These are phyloP conservation scores for Cylindrotheca closterium DNA, from an alignment of 108 stramenopile species.

Conservation along the genomic window DNA sequence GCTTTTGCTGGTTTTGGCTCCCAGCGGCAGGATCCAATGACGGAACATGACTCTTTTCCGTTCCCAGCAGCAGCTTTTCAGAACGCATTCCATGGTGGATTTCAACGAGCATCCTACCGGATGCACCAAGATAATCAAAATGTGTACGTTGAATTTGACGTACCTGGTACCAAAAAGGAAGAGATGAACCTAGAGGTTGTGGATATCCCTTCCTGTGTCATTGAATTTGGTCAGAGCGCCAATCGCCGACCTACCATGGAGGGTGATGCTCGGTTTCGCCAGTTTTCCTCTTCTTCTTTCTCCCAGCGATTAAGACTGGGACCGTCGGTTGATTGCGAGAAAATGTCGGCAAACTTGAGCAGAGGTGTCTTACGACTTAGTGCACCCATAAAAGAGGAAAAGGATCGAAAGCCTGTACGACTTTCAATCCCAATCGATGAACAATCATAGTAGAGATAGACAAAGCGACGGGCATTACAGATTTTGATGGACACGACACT, in stretches of 20 bases:
- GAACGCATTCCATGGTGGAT: too few relatives aligned
- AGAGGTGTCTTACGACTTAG: conserved; percentile 14
- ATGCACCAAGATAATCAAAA: conserved; percentile 14
- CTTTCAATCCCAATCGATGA: too few relatives aligned
- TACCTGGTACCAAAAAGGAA: conserved; percentile 10
- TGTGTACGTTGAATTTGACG: conserved; percentile 14
- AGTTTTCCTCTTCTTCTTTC: too few relatives aligned
- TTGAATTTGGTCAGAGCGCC: conserved; percentile 6
- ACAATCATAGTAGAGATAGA: too few relatives aligned
- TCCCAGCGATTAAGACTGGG: conserved; percentile 15
- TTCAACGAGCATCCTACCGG: not conserved
- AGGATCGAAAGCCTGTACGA: too few relatives aligned
- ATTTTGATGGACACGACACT: too few relatives aligned
- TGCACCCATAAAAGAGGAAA: conserved; percentile 13
- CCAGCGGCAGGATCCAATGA: not conserved
- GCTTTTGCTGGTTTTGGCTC: too few relatives aligned
- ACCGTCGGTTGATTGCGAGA: conserved; percentile 16
- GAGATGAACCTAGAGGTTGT: conserved; percentile 9
- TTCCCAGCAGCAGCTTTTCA: not conserved
- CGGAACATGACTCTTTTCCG: not conserved
- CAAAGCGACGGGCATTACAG: too few relatives aligned
- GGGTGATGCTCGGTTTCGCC: not conserved
- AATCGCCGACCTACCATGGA: not conserved
- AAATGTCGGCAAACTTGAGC: conserved; percentile 16
- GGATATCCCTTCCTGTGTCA: conserved; percentile 15